These are phyloP conservation scores for Ramaria sp. DNA, from an alignment of 768 basidiomycete genomes.

Conservation along the genomic window DNA sequence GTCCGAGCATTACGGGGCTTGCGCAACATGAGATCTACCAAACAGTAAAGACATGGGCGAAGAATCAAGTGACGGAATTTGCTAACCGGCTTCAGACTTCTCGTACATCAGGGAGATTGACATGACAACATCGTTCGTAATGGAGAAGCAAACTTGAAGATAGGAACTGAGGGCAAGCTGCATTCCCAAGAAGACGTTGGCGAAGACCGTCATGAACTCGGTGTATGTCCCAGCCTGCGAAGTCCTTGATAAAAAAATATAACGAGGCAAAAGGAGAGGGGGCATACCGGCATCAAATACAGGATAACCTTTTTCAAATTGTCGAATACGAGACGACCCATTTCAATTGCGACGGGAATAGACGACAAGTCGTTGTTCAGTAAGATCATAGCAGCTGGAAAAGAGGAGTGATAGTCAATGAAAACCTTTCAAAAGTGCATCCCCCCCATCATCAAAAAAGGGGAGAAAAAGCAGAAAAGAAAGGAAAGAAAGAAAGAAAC, in stretches of 20 bases:
- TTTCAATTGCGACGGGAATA: slow-evolving; percentile 45
- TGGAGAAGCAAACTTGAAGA: slow-evolving; percentile 46
- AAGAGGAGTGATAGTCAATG: background rate
- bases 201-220: slow-evolving; percentile 44
- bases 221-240: slow-evolving; percentile 43
- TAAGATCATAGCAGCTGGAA: background rate
- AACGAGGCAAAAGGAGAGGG: slow-evolving; percentile 35
- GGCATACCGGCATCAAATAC: slow-evolving; percentile 24
- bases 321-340: slow-evolving; percentile 49
- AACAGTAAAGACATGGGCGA: background rate
- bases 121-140: slow-evolving; percentile 40
- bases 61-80: background rate
- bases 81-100: slow-evolving; percentile 35
- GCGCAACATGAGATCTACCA: slow-evolving; percentile 32
- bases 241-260: slow-evolving; percentile 1
- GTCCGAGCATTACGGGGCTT: slow-evolving; percentile 38
- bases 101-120: slow-evolving; percentile 42
- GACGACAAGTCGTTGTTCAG: slow-evolving; percentile 40
- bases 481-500: slow-evolving; percentile 12
- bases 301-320: slow-evolving; percentile 30
- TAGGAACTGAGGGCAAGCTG: slow-evolving; percentile 45
- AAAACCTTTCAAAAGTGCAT: background rate
- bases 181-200: slow-evolving; percentile 35
- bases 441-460: no score
- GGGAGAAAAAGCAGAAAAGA: no score